Conservation (phyloP, 78 protist species). For the Capsaspora owczarzaki region DNA sequence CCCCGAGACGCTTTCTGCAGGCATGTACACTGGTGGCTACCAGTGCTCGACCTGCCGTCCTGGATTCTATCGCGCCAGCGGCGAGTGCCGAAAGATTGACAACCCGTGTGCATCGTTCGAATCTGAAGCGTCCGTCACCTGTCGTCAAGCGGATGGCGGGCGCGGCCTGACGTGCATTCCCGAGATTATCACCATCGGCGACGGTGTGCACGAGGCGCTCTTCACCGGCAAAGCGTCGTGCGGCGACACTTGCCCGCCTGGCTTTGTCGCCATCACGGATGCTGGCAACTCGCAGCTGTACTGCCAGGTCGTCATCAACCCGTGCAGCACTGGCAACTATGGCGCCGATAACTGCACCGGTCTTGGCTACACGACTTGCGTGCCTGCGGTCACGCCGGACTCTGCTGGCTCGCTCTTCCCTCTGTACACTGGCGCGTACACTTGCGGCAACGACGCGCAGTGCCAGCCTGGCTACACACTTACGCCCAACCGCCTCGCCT, state of each 20-base stretch:
- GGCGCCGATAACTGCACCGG: neutral
- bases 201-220: neutral
- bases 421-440: neutral
- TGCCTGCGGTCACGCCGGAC: neutral
- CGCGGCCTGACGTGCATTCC: neutral
- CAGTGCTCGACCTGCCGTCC: neutral
- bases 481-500: neutral
- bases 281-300: neutral
- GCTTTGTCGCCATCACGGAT: neutral
- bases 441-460: neutral
- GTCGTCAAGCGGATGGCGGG: neutral
- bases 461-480: neutral
- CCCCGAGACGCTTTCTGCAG: neutral
- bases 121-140: neutral
- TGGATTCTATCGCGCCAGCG: no score
- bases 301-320: neutral
- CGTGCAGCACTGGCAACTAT: neutral
- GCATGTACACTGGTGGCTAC: slow-evolving; percentile 1
- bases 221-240: neutral
- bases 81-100: no score
- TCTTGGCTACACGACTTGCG: neutral
- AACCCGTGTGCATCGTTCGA: no score
- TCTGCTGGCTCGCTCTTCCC: neutral
- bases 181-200: neutral
- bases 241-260: neutral